phyloP scores from a whole-genome alignment of 129 eudicot genomes.

The carrot (Daucus carota) region DNA sequence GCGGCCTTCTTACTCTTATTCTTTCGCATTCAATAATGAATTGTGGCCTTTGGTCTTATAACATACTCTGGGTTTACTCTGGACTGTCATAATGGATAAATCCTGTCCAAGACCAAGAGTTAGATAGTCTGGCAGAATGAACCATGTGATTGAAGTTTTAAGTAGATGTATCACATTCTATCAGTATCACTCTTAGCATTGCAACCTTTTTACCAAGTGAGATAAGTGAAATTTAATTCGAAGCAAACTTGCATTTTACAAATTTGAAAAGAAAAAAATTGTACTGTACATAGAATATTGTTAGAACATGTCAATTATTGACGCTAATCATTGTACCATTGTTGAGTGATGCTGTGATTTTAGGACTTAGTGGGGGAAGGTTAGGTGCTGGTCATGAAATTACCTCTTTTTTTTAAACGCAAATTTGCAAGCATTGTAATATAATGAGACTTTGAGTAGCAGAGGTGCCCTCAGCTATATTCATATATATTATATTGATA shows the following conservation, averaged over 20 bases:
- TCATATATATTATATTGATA: no score
- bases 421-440: background rate
- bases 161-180: no score
- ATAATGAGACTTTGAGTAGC: background rate
- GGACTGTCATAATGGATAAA: no score
- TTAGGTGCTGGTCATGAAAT: background rate
- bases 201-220: background rate
- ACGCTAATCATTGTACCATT: no score
- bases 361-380: background rate
- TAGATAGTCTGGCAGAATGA: background rate
- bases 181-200: background rate
- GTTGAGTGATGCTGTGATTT: background rate
- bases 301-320: background rate
- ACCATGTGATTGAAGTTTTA: no score
- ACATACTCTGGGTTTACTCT: background rate
- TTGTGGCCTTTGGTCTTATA: background rate
- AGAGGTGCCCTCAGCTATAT: no score
- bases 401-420: background rate
- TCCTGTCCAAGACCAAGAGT: no score
- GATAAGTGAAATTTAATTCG: background rate
- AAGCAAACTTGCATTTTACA: background rate
- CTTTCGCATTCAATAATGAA: background rate
- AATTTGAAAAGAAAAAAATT: no score
- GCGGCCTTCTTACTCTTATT: background rate
- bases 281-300: background rate